phyloP scores from a whole-genome alignment of 331 rosid species.

The Dryas integrifolia region DNA sequence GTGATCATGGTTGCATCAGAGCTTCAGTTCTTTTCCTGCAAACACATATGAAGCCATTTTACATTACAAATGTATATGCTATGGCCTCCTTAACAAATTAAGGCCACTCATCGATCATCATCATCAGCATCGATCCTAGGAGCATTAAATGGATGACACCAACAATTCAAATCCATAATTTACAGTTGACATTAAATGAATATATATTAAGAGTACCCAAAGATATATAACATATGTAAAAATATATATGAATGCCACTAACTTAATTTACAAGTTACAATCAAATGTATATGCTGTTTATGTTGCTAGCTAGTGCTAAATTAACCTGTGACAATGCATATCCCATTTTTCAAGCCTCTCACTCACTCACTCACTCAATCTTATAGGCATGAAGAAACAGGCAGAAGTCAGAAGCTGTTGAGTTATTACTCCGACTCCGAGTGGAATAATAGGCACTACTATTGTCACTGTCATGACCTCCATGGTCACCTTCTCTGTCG shows the following conservation, averaged over 20 bases:
- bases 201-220: neutral
- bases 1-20: neutral
- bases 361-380: constrained; percentile 38
- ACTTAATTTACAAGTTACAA: neutral
- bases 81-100: neutral
- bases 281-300: neutral
- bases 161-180: neutral
- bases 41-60: neutral
- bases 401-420: constrained; percentile 46
- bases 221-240: no score
- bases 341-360: no score
- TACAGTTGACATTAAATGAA: no score
- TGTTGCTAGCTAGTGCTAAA: constrained; percentile 6
- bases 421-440: constrained; percentile 31
- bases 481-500: constrained; percentile 45
- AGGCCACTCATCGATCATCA: neutral
- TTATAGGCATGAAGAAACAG: constrained; percentile 67
- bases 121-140: neutral
- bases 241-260: neutral
- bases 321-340: neutral
- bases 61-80: no score
- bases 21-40: neutral
- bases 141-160: neutral
- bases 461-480: constrained; percentile 40
- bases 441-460: constrained; percentile 67